Conservation (phyloP, 805 yeast species). For the Myxozyma mucilagina region DNA sequence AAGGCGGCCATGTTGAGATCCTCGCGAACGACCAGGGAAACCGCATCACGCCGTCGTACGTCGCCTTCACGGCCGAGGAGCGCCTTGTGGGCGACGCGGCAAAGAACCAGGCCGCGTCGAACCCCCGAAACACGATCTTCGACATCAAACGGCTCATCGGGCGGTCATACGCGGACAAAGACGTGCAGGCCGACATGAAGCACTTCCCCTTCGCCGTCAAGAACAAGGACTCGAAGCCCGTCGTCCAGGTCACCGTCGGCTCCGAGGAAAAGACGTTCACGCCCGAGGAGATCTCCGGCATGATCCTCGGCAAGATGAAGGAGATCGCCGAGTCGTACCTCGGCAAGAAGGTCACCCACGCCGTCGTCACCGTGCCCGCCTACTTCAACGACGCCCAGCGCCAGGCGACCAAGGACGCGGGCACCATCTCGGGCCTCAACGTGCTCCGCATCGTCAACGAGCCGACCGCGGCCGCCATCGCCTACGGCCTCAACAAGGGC, state of each 20-base stretch:
- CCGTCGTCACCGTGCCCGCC: conserved; percentile 96
- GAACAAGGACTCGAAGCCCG: conserved; percentile 81
- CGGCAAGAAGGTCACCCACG: conserved; percentile 82
- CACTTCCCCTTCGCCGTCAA: conserved; percentile 85
- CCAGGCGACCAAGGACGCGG: conserved; percentile 98
- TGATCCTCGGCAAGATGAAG: conserved; percentile 91
- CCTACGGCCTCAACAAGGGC: conserved; percentile 79
- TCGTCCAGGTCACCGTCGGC: conserved; percentile 75
- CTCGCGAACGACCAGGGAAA: conserved; percentile 98
- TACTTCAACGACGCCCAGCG: conserved; percentile 97
- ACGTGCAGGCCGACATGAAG: conserved; percentile 74
- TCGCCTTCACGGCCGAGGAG: conserved; percentile 93
- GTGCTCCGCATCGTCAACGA: conserved; percentile 93
- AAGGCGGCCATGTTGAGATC: conserved; percentile 87
- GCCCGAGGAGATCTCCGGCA: conserved; percentile 92
- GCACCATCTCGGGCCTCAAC: conserved; percentile 92
- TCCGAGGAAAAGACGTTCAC: conserved; percentile 86
- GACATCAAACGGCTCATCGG: conserved; percentile 91
- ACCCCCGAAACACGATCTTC: conserved; percentile 88
- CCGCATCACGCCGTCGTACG: conserved; percentile 96
- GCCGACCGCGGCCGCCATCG: conserved; percentile 98
- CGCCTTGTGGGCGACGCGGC: conserved; percentile 97
- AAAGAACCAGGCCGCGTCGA: conserved; percentile 97
- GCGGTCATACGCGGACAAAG: conserved; percentile 73
- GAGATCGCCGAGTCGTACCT: conserved; percentile 89